Evolutionary conservation across 75 land plant species (phyloP).

Genomic region (Cunninghamia lanceolata): DNA sequence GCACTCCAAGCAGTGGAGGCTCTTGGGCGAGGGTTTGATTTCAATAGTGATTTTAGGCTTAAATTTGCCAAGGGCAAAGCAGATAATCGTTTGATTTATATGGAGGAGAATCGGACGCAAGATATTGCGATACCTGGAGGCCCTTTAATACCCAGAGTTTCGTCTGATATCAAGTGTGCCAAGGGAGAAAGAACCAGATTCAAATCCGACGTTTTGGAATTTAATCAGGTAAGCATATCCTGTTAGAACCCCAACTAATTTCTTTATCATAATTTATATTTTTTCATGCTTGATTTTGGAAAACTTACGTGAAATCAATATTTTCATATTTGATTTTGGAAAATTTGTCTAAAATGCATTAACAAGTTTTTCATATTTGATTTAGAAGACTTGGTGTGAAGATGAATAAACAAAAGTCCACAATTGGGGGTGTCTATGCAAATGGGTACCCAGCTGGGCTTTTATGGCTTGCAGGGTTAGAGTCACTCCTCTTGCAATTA

Average conservation of each 20-base stretch:
- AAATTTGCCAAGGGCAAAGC: constrained; percentile 42
- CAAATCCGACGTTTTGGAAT: constrained; percentile 69
- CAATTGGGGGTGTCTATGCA: background rate
- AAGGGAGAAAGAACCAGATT: constrained; percentile 66
- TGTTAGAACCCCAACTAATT: background rate
- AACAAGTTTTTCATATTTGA: background rate
- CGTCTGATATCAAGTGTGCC: constrained; percentile 55
- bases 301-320: background rate
- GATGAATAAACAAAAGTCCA: background rate
- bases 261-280: background rate
- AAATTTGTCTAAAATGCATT: background rate
- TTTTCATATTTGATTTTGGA: background rate
- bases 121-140: constrained; percentile 61
- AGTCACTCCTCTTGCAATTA: background rate
- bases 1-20: constrained; percentile 44
- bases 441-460: background rate
- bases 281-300: background rate
- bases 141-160: constrained; percentile 24
- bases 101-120: constrained; percentile 40
- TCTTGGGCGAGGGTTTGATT: constrained; percentile 75
- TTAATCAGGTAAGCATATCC: constrained; percentile 59
- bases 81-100: constrained; percentile 41
- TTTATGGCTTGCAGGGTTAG: background rate
- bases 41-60: constrained; percentile 62
- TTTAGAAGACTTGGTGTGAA: background rate